phyloP scores from a whole-genome alignment of 768 basidiomycete species.

The Boletus patriciae region DNA sequence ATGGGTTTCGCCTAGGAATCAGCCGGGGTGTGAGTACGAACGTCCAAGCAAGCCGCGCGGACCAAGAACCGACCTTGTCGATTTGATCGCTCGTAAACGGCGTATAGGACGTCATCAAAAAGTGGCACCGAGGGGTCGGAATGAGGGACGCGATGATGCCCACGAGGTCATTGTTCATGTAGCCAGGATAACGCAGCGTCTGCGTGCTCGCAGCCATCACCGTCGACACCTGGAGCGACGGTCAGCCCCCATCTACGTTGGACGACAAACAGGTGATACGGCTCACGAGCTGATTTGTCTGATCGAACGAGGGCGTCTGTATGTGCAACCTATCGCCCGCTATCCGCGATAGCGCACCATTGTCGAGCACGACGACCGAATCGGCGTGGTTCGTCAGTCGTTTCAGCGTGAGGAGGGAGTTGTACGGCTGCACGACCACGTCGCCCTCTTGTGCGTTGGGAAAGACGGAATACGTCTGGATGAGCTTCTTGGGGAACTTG shows the following conservation, averaged over 20 bases:
- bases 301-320: slow-evolving; percentile 85
- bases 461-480: slow-evolving; percentile 99
- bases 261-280: background rate
- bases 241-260: background rate
- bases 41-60: background rate
- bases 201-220: slow-evolving; percentile 98
- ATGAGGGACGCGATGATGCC: slow-evolving; percentile 96
- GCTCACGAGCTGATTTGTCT: slow-evolving; percentile 87
- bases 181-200: slow-evolving; percentile 94
- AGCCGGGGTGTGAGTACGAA: background rate
- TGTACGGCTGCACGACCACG: slow-evolving; percentile 98
- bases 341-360: slow-evolving; percentile 89
- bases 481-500: slow-evolving; percentile 97
- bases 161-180: slow-evolving; percentile 99
- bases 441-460: slow-evolving; percentile 92
- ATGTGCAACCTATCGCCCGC: slow-evolving; percentile 89
- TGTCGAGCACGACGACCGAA: slow-evolving; percentile 95
- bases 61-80: slow-evolving; percentile 70
- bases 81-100: slow-evolving; percentile 97
- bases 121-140: slow-evolving; percentile 95
- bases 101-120: slow-evolving; percentile 98
- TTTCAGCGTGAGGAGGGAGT: slow-evolving; percentile 90
- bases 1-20: slow-evolving; percentile 81
- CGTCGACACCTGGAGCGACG: slow-evolving; percentile 71
- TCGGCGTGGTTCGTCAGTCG: slow-evolving; percentile 95